phyloP scores from a whole-genome alignment of 2,329 filamentous ascomycete genomes.

The Sclerotinia borealis region DNA sequence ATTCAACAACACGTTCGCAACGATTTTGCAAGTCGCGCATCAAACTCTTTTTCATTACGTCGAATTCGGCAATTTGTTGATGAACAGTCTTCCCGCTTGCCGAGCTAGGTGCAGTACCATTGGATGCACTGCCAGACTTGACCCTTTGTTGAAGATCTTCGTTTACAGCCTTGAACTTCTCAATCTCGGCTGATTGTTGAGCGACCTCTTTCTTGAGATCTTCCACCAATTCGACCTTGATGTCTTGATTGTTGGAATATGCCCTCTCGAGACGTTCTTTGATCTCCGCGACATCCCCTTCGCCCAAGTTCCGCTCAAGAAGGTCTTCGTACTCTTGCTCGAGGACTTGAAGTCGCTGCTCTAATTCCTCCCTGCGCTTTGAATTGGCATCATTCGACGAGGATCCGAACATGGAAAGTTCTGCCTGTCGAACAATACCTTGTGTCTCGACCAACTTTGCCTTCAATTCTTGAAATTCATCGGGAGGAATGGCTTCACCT shows the following conservation, averaged over 20 bases:
- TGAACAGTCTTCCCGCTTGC: slow-evolving; percentile 85
- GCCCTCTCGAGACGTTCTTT: slow-evolving; percentile 73
- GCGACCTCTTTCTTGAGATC: slow-evolving; percentile 71
- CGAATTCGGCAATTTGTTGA: slow-evolving; percentile 97
- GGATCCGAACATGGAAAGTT: slow-evolving; percentile 74
- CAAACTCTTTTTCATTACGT: slow-evolving; percentile 98
- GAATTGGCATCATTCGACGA: slow-evolving; percentile 56
- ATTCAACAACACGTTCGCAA: slow-evolving; percentile 94
- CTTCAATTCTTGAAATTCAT: slow-evolving; percentile 72
- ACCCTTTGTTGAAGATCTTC: slow-evolving; percentile 71
- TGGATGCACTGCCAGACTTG: slow-evolving; percentile 58
- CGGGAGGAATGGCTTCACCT: slow-evolving; percentile 74
- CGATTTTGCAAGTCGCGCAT: slow-evolving; percentile 99
- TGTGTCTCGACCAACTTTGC: slow-evolving; percentile 81
- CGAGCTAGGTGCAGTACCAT: slow-evolving; percentile 49
- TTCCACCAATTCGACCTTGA: slow-evolving; percentile 65
- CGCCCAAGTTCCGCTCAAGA: slow-evolving; percentile 70
- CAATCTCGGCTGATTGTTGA: slow-evolving; percentile 75
- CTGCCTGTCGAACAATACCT: slow-evolving; percentile 85
- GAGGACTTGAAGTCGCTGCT: slow-evolving; percentile 65
- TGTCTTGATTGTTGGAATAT: slow-evolving; percentile 68
- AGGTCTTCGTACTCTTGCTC: slow-evolving; percentile 82
- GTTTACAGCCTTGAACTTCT: slow-evolving; percentile 71
- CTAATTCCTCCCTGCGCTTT: slow-evolving; percentile 68
- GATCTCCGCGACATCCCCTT: slow-evolving; percentile 76